Percentiles rank a stretch among this genome's conserved stretches.
Evolutionary conservation across 202 grass and related monocot genomes (phyloP).

Genomic region (Brachypodium distachyon): DNA sequence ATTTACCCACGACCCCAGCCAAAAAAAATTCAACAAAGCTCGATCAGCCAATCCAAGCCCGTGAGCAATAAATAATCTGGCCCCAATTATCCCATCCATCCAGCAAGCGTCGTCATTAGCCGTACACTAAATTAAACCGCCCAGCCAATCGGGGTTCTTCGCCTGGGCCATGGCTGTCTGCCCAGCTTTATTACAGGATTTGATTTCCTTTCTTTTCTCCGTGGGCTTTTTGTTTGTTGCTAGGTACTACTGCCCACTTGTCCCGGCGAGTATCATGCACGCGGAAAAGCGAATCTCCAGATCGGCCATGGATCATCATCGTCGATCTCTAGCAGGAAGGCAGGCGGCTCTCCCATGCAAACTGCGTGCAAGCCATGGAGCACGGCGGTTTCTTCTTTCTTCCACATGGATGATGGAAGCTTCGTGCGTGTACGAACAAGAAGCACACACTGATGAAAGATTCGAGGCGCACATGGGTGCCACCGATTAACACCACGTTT

Average conservation of each 20-base stretch:
- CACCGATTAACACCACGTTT: background rate
- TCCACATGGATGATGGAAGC: background rate
- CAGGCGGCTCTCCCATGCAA: background rate
- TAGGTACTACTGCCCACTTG: background rate
- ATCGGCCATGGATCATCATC: background rate
- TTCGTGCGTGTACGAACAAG: background rate
- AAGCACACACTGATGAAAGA: background rate
- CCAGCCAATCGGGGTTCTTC: background rate
- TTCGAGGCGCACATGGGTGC: too few species aligned
- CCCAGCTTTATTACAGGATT: background rate
- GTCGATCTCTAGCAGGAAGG: too few species aligned
- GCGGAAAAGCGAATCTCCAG: slow-evolving; percentile 19
- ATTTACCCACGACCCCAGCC: background rate
- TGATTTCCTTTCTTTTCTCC: too few species aligned
- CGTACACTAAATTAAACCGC: background rate
- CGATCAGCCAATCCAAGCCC: background rate
- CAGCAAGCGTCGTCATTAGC: background rate
- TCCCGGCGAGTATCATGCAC: background rate
- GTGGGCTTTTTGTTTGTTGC: background rate
- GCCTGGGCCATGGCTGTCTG: slow-evolving; percentile 10
- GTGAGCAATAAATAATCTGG: background rate
- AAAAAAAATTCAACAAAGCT: background rate
- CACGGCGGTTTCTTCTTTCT: too few species aligned
- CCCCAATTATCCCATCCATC: background rate
- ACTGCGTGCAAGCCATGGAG: background rate